These are phyloP conservation scores for Dictyostelium firmibasis DNA, from an alignment of 78 protist genomes.

Conservation along the genomic window DNA sequence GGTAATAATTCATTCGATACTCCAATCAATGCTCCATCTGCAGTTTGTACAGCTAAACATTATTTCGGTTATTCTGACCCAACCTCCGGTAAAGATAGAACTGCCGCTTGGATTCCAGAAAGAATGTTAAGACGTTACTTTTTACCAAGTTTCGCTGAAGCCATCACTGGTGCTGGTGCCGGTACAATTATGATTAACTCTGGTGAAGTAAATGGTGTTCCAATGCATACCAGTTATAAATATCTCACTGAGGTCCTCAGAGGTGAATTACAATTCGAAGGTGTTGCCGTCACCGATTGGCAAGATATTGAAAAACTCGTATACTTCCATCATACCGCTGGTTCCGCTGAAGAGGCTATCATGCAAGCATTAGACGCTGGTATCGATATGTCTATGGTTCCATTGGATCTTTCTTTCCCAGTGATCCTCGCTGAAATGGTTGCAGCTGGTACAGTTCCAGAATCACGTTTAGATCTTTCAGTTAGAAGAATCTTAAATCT, in stretches of 20 bases:
- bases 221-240: constrained; percentile 53
- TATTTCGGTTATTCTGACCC: constrained; percentile 81
- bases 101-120: constrained; percentile 80
- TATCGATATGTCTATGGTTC: constrained; percentile 88
- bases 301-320: constrained; percentile 75
- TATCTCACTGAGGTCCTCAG: constrained; percentile 50
- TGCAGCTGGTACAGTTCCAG: constrained; percentile 50
- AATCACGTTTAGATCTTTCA: constrained; percentile 50
- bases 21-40: constrained; percentile 27
- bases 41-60: constrained; percentile 75
- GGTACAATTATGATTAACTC: constrained; percentile 75
- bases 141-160: constrained; percentile 72
- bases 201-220: constrained; percentile 78
- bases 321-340: constrained; percentile 75
- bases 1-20: neutral
- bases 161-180: constrained; percentile 39
- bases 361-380: constrained; percentile 74
- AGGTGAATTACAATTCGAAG: constrained; percentile 77
- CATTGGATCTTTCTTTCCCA: constrained; percentile 72
- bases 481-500: constrained; percentile 67
- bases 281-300: constrained; percentile 85
- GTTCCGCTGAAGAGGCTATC: constrained; percentile 36
- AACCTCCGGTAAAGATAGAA: constrained; percentile 72
- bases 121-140: constrained; percentile 68
- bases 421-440: constrained; percentile 33